Evolutionary conservation across 441 rosid genomes (phyloP), one percentile per base, ranked within the genome.

Genomic region (Gossypium lobatum): DNA sequence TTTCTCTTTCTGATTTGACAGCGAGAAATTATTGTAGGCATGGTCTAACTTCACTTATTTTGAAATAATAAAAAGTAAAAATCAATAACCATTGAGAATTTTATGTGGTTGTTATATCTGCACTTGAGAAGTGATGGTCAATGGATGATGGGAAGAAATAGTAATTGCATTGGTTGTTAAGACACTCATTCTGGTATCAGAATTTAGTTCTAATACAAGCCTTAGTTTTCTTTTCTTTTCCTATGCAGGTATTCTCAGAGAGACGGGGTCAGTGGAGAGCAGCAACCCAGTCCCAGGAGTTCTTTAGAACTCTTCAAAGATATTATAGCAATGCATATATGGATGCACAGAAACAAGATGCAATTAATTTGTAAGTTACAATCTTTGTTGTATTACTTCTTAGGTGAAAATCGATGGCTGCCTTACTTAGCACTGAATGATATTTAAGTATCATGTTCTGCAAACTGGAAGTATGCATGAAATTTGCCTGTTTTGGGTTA

Each of bases 221-320:
- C 48, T 50, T 21, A 28, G 7, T 64, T 34, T 21, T 67, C 14
- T 54, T 2, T 74, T 70, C 34, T 34, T 67, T 54, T 76, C 76
- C 65, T 75, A 45, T 72, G 55, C 80, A 96, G 98, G 89, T 93
- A 80, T 93, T 96, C 81, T 92, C 93, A 64, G 86, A 86, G 88
- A 96, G 97, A 82, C 85, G 99, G 78, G 99, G 99, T 68, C 98
- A 93, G 82, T 96, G 98, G 99, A 92, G 79, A 86, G 99, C 99
- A 37, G 98, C 99, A 79, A 92, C 95, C 34, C 99, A 96, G 85
- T 96, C 99, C 71, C 99, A 93, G 84, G 99, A 96, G 80, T 92
- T 96, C 82, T 90, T 96, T 77, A 87, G 99, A 84, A 92, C 97
- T 75, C 95, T 96, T 78, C 99, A 93, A 76, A 91, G 99, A 31